Evolutionary conservation across 306 rosid genomes (phyloP).

Genomic region (Senna tora): DNA sequence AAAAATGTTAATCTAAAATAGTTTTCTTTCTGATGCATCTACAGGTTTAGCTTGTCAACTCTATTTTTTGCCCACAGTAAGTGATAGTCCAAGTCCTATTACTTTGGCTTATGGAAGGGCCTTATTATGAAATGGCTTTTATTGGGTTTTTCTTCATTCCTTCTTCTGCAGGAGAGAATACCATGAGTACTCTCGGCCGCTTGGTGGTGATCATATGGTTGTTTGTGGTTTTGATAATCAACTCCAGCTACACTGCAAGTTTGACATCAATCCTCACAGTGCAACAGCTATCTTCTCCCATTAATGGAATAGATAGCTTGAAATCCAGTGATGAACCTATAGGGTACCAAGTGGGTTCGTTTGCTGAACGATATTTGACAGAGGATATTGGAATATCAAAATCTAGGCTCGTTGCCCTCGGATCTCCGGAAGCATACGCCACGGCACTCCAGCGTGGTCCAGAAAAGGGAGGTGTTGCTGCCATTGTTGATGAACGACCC

Average conservation of each 20-base stretch:
- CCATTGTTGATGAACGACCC: conserved; percentile 83
- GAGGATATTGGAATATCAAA: conserved; percentile 77
- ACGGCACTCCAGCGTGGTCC: conserved; percentile 82
- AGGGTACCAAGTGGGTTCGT: conserved; percentile 93
- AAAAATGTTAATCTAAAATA: conserved; percentile 21
- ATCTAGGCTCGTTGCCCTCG: conserved; percentile 79
- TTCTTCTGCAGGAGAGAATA: conserved; percentile 84
- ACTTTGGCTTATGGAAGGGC: conserved; percentile 36
- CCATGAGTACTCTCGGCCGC: conserved; percentile 88
- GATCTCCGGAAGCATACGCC: conserved; percentile 80
- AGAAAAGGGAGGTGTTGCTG: conserved; percentile 84
- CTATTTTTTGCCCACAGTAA: conserved; percentile 94
- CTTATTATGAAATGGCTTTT: conserved; percentile 31
- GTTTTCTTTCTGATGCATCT: conserved; percentile 42
- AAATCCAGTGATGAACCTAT: conserved; percentile 64
- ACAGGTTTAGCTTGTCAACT: conserved; percentile 99
- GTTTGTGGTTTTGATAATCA: conserved; percentile 93
- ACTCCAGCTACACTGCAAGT: conserved; percentile 99
- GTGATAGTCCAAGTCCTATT: conserved; percentile 40
- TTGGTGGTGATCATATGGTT: conserved; percentile 84
- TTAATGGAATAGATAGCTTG: conserved; percentile 82
- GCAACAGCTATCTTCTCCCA: conserved; percentile 74
- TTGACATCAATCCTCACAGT: conserved; percentile 97
- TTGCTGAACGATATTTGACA: conserved; percentile 67
- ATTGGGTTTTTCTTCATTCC: conserved; percentile 28